phyloP scores from a whole-genome alignment of 2,329 filamentous ascomycete species.

The Verticillium dahliae region DNA sequence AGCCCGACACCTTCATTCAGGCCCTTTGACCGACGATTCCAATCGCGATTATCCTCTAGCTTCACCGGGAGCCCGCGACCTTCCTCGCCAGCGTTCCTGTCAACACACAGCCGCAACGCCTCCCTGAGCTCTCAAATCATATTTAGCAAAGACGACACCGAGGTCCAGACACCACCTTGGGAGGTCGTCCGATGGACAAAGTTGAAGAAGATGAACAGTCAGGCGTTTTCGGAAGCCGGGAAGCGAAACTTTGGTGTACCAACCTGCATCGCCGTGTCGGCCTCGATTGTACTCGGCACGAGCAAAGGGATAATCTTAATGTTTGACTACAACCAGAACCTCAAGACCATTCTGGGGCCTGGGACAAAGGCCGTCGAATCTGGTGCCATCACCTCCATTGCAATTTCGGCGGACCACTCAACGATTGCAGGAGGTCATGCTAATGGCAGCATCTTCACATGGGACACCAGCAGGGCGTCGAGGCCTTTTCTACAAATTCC shows the following conservation, averaged over 20 bases:
- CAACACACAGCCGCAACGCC: slow-evolving; percentile 71
- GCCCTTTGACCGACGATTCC: slow-evolving; percentile 92
- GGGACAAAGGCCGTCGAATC: slow-evolving; percentile 93
- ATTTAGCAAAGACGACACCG: slow-evolving; percentile 55
- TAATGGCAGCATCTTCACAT: slow-evolving; percentile 89
- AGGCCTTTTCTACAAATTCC: slow-evolving; percentile 84
- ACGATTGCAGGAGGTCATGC: slow-evolving; percentile 87
- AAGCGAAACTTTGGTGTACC: slow-evolving; percentile 88
- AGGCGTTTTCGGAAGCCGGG: slow-evolving; percentile 87
- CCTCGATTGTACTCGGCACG: slow-evolving; percentile 83
- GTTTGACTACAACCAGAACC: slow-evolving; percentile 94
- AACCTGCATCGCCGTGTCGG: slow-evolving; percentile 83
- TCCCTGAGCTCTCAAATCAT: slow-evolving; percentile 69
- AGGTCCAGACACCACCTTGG: slow-evolving; percentile 78
- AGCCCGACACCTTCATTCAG: slow-evolving; percentile 79
- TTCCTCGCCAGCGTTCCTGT: slow-evolving; percentile 70
- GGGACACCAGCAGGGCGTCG: slow-evolving; percentile 80
- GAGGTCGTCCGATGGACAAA: slow-evolving; percentile 96
- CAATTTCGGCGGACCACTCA: slow-evolving; percentile 88
- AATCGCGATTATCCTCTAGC: slow-evolving; percentile 70
- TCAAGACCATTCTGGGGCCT: slow-evolving; percentile 89
- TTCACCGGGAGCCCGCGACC: slow-evolving; percentile 54
- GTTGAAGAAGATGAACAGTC: slow-evolving; percentile 78
- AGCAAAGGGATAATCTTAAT: slow-evolving; percentile 90
- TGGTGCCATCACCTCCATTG: slow-evolving; percentile 78